Evolutionary conservation across 345 rosid species (phyloP).

Genomic region (Eucalyptus polyanthemos): DNA sequence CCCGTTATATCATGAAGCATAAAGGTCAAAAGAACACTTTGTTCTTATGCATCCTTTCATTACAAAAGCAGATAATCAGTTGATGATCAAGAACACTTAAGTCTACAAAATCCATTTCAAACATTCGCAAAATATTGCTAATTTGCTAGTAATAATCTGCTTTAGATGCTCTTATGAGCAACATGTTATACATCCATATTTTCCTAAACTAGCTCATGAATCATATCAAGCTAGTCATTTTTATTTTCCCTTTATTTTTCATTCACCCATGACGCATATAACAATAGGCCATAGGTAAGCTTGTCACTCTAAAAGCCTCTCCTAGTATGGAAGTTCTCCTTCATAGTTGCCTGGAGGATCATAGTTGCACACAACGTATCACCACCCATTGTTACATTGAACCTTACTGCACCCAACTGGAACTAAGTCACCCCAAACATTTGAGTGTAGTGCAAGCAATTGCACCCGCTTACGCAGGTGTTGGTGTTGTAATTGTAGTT

Average conservation of each 20-base stretch:
- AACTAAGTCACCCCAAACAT: slow-evolving; percentile 1
- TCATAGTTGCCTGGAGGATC: neutral
- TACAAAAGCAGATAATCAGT: no score
- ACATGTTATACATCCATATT: neutral
- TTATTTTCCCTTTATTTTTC: neutral
- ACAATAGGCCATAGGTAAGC: neutral
- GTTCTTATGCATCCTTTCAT: no score
- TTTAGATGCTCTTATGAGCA: neutral
- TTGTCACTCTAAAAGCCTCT: neutral
- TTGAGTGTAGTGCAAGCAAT: slow-evolving; percentile 21
- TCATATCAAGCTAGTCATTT: neutral
- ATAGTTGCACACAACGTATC: slow-evolving; percentile 3
- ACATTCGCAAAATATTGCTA: neutral
- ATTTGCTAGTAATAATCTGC: neutral
- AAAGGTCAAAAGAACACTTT: no score
- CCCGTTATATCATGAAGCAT: no score
- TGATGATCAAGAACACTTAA: neutral
- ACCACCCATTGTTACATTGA: slow-evolving; percentile 5
- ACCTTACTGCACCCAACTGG: slow-evolving; percentile 7
- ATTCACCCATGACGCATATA: neutral
- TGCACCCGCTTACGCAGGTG: no score
- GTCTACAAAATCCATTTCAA: neutral
- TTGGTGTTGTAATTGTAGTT: neutral
- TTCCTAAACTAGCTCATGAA: neutral
- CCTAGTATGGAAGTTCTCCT: neutral